Conservation (phyloP, 345 rosid species). For the Eucalyptus curtisii region DNA sequence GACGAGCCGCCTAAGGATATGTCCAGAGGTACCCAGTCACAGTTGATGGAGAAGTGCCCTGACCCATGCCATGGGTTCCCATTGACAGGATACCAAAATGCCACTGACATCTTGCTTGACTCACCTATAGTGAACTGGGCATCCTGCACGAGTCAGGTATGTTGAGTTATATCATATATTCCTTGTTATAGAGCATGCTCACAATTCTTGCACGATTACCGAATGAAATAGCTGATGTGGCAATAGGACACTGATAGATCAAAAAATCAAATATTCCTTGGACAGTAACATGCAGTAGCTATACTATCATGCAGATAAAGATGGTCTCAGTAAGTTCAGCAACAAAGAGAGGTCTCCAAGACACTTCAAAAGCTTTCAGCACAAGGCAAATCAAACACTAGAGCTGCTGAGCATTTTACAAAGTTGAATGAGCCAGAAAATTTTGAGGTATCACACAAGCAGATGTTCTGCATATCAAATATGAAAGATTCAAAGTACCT, state of each 20-base stretch:
- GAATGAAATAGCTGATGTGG: background rate
- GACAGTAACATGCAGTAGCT: background rate
- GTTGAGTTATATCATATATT: background rate
- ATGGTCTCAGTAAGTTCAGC: background rate
- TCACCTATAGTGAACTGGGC: slow-evolving; percentile 70
- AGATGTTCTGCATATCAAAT: background rate
- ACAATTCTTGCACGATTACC: background rate
- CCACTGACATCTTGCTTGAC: slow-evolving; percentile 70
- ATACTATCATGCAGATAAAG: background rate
- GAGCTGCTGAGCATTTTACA: background rate
- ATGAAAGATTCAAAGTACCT: background rate
- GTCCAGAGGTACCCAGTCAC: slow-evolving; percentile 77
- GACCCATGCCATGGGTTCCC: slow-evolving; percentile 82
- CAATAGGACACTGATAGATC: background rate
- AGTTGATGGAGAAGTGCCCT: slow-evolving; percentile 73
- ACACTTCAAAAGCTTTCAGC: background rate
- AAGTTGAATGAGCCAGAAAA: background rate
- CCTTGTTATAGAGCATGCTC: background rate
- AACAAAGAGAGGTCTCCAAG: background rate
- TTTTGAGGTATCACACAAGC: background rate
- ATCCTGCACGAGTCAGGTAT: slow-evolving; percentile 46
- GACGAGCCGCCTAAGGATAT: slow-evolving; percentile 29
- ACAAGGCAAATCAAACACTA: background rate
- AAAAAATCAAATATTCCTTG: background rate
- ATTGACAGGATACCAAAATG: slow-evolving; percentile 88